These are phyloP conservation scores for Hordeum marinum DNA, from an alignment of 176 grass and related monocot species.

Conservation along the genomic window DNA sequence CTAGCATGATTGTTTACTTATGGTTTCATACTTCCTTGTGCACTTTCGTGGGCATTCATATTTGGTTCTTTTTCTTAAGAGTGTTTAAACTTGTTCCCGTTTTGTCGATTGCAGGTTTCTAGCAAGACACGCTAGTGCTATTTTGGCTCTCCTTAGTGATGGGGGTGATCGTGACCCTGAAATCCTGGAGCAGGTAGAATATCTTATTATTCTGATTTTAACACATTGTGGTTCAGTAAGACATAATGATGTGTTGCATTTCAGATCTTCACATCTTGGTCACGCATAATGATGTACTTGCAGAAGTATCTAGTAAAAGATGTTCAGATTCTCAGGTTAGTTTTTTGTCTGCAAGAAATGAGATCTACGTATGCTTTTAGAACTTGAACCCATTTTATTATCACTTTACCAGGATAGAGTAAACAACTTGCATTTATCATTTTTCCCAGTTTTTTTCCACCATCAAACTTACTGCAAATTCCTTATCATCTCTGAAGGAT, in stretches of 20 bases:
- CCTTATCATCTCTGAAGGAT: slow-evolving; percentile 55
- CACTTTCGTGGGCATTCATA: background rate
- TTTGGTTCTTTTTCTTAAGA: slow-evolving; percentile 10
- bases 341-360: slow-evolving; percentile 14
- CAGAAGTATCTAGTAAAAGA: slow-evolving; percentile 97
- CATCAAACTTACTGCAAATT: slow-evolving; percentile 14
- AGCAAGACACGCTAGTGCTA: slow-evolving; percentile 47
- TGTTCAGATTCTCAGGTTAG: slow-evolving; percentile 74
- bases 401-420: background rate
- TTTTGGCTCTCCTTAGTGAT: slow-evolving; percentile 60
- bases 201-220: slow-evolving; percentile 16
- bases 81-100: background rate
- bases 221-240: slow-evolving; percentile 18
- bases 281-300: slow-evolving; percentile 93
- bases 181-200: slow-evolving; percentile 79
- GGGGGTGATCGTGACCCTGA: slow-evolving; percentile 82
- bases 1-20: background rate
- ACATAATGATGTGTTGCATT: slow-evolving; percentile 28
- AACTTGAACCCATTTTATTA: background rate
- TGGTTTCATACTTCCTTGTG: slow-evolving; percentile 7
- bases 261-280: slow-evolving; percentile 97
- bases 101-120: slow-evolving; percentile 58
- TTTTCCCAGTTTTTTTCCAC: background rate
- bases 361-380: background rate
- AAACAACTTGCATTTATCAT: slow-evolving; percentile 19